Evolutionary conservation across 495 filamentous ascomycete species (phyloP), one percentile per base, ranked within the genome.

Genomic region (Aspergillus hancockii): DNA sequence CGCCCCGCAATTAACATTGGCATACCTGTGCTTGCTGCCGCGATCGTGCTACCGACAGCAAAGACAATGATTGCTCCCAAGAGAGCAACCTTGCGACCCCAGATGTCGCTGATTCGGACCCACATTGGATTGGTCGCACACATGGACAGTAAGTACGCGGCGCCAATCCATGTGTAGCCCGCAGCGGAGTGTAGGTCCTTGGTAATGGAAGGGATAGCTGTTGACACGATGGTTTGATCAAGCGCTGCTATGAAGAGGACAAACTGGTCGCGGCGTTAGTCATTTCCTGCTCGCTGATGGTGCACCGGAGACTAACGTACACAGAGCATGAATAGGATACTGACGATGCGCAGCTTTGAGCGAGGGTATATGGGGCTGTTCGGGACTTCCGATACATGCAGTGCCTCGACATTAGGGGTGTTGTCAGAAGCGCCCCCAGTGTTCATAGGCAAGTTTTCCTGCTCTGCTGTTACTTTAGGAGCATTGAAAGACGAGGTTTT

Each of bases 51-150:
- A 1, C 85, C 88, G 4, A 86, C 64, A 66, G 89, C 82, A 74
- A 93, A 93, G 22, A 90, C 69, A 13, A 71, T 70, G 25, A 84
- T 83, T 3, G 88, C 84, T 2, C 81, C 51, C 10, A 92, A 72
- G 23, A 93, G 71, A 50, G 88, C 84, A 1, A 83, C 84, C 64
- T 92, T 93, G 21, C 90, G 84, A 2, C 90, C 90, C 76, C 81
- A 92, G 54, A 93, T 92, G 63, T 92, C 90, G 40, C 79, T 83
- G 49, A 89, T 68, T 62, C 86, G 87, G 22, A 83, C 88, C 86
- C 88, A 90, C 49, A 69, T 54, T 1, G 71, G 67, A 12, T 57
- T 50, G 12, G 43, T 25, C 5, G 65, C 66, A 2, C 66, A 57
- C 12, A 36, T 60, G 8, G 66, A 60, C 4, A 76, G 61, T 0